These are phyloP conservation scores for Penicillium glabrum DNA, from an alignment of 2,329 filamentous ascomycete species.

Conservation along the genomic window DNA sequence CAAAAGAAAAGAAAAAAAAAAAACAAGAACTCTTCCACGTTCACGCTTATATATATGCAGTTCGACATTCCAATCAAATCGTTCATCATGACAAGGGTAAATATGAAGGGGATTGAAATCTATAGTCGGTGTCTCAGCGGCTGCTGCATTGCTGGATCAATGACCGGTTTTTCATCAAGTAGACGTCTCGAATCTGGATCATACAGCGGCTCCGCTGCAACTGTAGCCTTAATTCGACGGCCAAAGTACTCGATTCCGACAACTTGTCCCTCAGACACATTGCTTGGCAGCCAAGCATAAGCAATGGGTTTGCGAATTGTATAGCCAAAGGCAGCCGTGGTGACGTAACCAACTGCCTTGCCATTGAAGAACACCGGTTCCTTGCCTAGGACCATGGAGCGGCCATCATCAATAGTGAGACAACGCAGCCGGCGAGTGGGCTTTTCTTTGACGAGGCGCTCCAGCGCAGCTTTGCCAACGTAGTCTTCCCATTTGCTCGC, in stretches of 20 bases:
- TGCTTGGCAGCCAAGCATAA: slow-evolving; percentile 57
- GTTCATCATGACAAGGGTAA: neutral
- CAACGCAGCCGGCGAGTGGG: slow-evolving; percentile 44
- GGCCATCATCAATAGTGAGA: slow-evolving; percentile 57
- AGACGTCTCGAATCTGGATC: slow-evolving; percentile 44
- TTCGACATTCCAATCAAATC: neutral
- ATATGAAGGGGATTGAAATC: no score
- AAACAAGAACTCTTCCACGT: neutral
- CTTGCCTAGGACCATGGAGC: slow-evolving; percentile 60
- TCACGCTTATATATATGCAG: neutral
- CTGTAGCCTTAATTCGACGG: slow-evolving; percentile 53
- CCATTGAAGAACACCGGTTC: slow-evolving; percentile 58
- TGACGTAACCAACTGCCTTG: slow-evolving; percentile 57
- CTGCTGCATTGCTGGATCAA: slow-evolving; percentile 4
- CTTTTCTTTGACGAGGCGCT: slow-evolving; percentile 41
- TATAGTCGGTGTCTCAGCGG: slow-evolving; percentile 16
- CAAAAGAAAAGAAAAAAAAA: neutral
- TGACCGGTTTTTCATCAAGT: slow-evolving; percentile 18
- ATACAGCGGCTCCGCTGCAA: slow-evolving; percentile 52
- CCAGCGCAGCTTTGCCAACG: slow-evolving; percentile 53
- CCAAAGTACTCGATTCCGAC: slow-evolving; percentile 66
- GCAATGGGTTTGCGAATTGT: slow-evolving; percentile 60
- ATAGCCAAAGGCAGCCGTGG: slow-evolving; percentile 62
- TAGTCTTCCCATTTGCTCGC: slow-evolving; percentile 39
- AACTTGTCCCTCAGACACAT: slow-evolving; percentile 46